Evolutionary conservation across 2,329 filamentous ascomycete genomes (phyloP).

Genomic region (Corinectria fuckeliana): DNA sequence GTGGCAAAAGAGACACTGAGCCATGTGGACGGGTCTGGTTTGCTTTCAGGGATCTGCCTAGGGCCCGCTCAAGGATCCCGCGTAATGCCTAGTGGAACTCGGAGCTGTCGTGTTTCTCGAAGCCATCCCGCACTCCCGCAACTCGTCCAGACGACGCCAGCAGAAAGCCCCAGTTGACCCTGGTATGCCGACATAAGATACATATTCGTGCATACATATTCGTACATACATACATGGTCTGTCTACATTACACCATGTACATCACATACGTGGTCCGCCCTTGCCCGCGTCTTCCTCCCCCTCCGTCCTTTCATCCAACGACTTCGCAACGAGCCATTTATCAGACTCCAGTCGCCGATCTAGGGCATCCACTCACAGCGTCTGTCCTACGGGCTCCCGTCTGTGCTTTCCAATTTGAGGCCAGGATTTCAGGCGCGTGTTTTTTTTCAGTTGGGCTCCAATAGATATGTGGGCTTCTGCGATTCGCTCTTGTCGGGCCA

Average conservation of each 20-base stretch:
- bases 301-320: not conserved
- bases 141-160: too few relatives aligned
- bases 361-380: slow-evolving; percentile 17
- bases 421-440: not conserved
- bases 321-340: slow-evolving; percentile 7
- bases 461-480: not conserved
- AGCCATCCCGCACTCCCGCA: too few relatives aligned
- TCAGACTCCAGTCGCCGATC: slow-evolving; percentile 7
- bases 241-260: too few relatives aligned
- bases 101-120: not conserved
- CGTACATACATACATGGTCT: too few relatives aligned
- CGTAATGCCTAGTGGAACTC: too few relatives aligned
- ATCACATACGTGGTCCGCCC: not conserved
- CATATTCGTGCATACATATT: too few relatives aligned
- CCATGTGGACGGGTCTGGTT: not conserved
- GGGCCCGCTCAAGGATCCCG: too few relatives aligned
- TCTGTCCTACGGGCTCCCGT: not conserved
- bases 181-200: too few relatives aligned
- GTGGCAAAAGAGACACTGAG: not conserved
- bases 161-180: too few relatives aligned
- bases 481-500: not conserved
- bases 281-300: not conserved
- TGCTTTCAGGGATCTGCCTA: not conserved
- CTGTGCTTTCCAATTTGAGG: slow-evolving; percentile 2
- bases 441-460: not conserved